A percentile compares a stretch with the other conserved stretches of the same genome.
These are phyloP conservation scores for Pseudonitzschia pungens DNA, from an alignment of 108 stramenopile species.

Conservation along the genomic window DNA sequence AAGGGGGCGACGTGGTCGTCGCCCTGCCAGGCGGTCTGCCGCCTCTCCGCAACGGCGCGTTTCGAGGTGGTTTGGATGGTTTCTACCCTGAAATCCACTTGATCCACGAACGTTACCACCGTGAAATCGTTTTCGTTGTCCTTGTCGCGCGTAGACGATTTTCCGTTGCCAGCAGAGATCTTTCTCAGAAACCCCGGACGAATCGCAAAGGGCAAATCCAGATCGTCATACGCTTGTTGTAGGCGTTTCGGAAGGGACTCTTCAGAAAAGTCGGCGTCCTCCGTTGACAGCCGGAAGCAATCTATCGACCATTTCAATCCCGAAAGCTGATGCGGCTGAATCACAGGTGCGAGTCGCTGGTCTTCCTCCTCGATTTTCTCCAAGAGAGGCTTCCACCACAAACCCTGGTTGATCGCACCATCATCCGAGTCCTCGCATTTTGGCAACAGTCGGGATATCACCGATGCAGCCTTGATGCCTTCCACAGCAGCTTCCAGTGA, in stretches of 20 bases:
- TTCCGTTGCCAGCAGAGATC: not conserved
- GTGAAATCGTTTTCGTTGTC: constrained; percentile 13
- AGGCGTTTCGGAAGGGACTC: constrained; percentile 21
- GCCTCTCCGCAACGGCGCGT: constrained; percentile 43
- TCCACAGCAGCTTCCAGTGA: constrained; percentile 37
- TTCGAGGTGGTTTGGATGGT: constrained; percentile 41
- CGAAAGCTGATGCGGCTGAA: constrained; percentile 44
- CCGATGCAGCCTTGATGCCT: constrained; percentile 37
- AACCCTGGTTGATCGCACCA: not conserved
- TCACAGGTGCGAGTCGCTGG: not conserved
- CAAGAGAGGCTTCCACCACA: constrained; percentile 30
- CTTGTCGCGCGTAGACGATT: too few species aligned
- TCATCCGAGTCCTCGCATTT: constrained; percentile 7
- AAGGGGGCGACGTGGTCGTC: constrained; percentile 48
- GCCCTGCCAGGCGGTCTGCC: constrained; percentile 62
- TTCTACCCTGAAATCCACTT: constrained; percentile 49
- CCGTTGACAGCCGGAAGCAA: constrained; percentile 11
- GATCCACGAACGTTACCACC: constrained; percentile 24
- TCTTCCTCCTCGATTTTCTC: constrained; percentile 3
- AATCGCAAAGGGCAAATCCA: constrained; percentile 47
- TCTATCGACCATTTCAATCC: constrained; percentile 46
- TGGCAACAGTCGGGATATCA: constrained; percentile 28
- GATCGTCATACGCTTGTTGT: constrained; percentile 36
- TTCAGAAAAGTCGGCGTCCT: not conserved
- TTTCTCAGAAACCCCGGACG: constrained; percentile 21